These are phyloP conservation scores for Solanum neorickii DNA, from an alignment of 257 asterid genomes.

Conservation along the genomic window DNA sequence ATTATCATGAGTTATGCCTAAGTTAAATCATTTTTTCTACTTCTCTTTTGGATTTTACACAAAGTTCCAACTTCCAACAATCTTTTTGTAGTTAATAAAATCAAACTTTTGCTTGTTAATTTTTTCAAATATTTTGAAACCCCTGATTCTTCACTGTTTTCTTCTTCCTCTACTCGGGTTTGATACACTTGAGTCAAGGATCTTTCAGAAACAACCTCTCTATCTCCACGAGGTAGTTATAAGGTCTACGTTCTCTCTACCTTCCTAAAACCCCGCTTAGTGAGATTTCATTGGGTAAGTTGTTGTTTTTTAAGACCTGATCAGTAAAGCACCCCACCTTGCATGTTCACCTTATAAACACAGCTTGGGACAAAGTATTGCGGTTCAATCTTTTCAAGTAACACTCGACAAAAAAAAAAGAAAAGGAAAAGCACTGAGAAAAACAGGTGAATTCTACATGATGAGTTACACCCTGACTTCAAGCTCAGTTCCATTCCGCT, in stretches of 20 bases:
- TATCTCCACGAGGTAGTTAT: background rate
- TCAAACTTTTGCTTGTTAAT: background rate
- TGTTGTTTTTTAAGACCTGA: background rate
- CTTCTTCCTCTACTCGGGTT: background rate
- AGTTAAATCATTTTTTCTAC: background rate
- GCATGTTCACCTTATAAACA: background rate
- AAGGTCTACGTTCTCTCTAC: background rate
- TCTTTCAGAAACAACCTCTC: background rate
- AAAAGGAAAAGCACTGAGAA: background rate
- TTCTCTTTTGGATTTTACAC: background rate
- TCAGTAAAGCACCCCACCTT: background rate
- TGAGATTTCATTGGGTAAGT: background rate
- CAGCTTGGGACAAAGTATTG: background rate
- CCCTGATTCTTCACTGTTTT: background rate
- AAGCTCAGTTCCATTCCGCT: background rate
- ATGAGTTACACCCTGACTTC: background rate
- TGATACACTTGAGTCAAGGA: background rate
- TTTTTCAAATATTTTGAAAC: background rate
- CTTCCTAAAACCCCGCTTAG: background rate
- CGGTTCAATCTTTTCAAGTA: background rate
- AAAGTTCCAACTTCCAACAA: background rate
- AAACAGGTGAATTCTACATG: background rate
- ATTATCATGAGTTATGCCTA: background rate
- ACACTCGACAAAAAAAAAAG: background rate
- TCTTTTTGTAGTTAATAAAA: background rate